These are phyloP conservation scores for Torulaspora microellipsoides DNA, from an alignment of 805 yeast genomes.

Conservation along the genomic window DNA sequence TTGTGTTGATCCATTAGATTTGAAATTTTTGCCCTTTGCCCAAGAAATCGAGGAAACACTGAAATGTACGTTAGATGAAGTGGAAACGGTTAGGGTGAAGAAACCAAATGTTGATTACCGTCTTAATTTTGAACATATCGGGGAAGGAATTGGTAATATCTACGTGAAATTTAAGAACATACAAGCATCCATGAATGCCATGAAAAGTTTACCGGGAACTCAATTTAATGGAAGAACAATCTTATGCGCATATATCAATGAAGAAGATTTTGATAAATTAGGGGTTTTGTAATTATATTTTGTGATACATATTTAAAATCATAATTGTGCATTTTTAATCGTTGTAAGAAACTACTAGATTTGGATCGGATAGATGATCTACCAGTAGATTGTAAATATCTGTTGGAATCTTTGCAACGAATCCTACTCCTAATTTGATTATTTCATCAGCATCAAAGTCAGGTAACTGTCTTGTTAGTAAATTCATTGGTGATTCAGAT, in stretches of 20 bases:
- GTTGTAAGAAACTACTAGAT: conserved; percentile 13
- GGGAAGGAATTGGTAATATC: conserved; percentile 66
- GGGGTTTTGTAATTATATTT: conserved; percentile 20
- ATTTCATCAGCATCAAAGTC: conserved; percentile 65
- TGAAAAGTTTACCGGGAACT: conserved; percentile 57
- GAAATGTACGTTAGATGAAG: conserved; percentile 32
- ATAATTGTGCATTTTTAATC: conserved; percentile 2
- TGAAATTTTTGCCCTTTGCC: conserved; percentile 46
- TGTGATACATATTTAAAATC: not conserved
- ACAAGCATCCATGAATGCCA: conserved; percentile 51
- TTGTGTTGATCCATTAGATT: conserved; percentile 58
- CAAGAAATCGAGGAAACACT: conserved; percentile 52
- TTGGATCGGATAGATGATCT: conserved; percentile 28
- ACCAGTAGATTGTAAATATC: conserved; percentile 44
- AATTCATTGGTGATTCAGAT: conserved; percentile 61
- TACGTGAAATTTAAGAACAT: conserved; percentile 58
- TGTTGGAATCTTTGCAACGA: conserved; percentile 69
- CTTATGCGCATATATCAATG: conserved; percentile 57
- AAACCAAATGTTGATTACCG: conserved; percentile 44
- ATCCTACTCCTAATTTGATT: conserved; percentile 73
- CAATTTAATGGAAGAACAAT: conserved; percentile 65
- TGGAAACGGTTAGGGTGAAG: conserved; percentile 56
- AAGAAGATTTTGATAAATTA: conserved; percentile 49
- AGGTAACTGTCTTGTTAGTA: conserved; percentile 65
- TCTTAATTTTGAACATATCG: conserved; percentile 41